Percentiles rank a stretch among this genome's conserved stretches.
phyloP scores from a whole-genome alignment of 495 filamentous ascomycete genomes.

The Chaetomidium leptoderma region DNA sequence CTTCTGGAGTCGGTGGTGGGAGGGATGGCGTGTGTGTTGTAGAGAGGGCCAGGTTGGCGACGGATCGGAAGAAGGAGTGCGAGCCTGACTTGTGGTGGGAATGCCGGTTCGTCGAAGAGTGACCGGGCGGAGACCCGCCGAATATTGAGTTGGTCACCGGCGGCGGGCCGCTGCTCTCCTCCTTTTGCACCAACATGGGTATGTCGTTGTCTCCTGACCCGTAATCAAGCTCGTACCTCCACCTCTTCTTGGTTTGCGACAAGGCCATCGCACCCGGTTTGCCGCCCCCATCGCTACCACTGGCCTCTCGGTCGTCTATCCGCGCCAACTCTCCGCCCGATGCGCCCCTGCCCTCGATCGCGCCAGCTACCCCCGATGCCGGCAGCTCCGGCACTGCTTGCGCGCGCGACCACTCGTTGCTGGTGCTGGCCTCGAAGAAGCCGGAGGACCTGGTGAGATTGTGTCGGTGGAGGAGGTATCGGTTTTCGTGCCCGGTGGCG shows the following conservation, averaged over 20 bases:
- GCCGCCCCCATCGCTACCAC: conserved; percentile 14
- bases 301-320: conserved; percentile 26
- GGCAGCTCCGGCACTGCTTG: conserved; percentile 32
- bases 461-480: conserved; percentile 79
- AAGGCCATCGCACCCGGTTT: conserved; percentile 13
- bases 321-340: conserved; percentile 31
- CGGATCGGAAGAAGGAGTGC: conserved; percentile 77
- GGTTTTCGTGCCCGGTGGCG: conserved; percentile 65
- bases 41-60: conserved; percentile 67
- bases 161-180: conserved; percentile 35
- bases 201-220: conserved; percentile 70
- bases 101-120: conserved; percentile 29
- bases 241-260: conserved; percentile 53
- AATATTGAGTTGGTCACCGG: conserved; percentile 38
- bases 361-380: conserved; percentile 34
- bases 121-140: conserved; percentile 28
- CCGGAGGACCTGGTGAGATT: conserved; percentile 84
- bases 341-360: conserved; percentile 50
- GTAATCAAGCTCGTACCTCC: conserved; percentile 84
- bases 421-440: conserved; percentile 87
- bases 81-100: conserved; percentile 41
- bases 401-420: conserved; percentile 74
- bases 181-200: conserved; percentile 84
- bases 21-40: conserved; percentile 23
- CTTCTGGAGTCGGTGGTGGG: conserved; percentile 45